Evolutionary conservation across 768 basidiomycete species (phyloP), one percentile per base, ranked within the genome.

Genomic region (Lenzites betulinus): DNA sequence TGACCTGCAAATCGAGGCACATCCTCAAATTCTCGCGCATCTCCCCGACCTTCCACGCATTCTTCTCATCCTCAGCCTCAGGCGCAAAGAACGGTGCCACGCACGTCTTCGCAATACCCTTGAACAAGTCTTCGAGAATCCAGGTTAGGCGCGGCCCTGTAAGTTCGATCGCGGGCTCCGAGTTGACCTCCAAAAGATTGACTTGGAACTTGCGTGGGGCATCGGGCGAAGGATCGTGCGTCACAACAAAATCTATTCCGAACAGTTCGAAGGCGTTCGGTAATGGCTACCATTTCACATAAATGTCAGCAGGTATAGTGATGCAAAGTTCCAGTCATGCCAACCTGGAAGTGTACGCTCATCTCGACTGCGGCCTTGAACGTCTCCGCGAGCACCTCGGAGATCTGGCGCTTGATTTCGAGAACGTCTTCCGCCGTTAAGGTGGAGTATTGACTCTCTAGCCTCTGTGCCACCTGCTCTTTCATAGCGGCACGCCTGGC

Each of bases 211-310:
- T 60, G 23, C 64, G 66, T 1, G 47, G n/a, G 6, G 59, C 59
- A 1, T 71, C 55, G 18, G 60, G 58, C 5, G 73, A 53, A 0
- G 68, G 64, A 15, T 54, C 38, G 20, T 83, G 82, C 53, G 80
- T 81, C 59, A 98, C 81, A 15, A 98, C 78, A 60, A 99, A 90
- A 72, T 99, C 97, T n/a, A 91, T 82, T 0, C 97, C 97, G 68
- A 88, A 98, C 16, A 98, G 82, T 71, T 98, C 96, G 69, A 98
- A 98, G 0, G 92, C 93, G 70, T 98, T 98, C 1, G 92, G 88
- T 22, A 94, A 71, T 1, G 90, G 82, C 92, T 97, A 70, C n/a
- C n/a, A n/a, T n/a, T 39, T 20, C 39, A 42, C 35, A n/a, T 18
- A 51, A 42, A 16, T 26, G 25, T 46, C 7, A 54, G 30, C 9